Base-by-base conservation (phyloP, 2,329 filamentous ascomycete species). In the Pyrenochaeta sp. region DNA sequence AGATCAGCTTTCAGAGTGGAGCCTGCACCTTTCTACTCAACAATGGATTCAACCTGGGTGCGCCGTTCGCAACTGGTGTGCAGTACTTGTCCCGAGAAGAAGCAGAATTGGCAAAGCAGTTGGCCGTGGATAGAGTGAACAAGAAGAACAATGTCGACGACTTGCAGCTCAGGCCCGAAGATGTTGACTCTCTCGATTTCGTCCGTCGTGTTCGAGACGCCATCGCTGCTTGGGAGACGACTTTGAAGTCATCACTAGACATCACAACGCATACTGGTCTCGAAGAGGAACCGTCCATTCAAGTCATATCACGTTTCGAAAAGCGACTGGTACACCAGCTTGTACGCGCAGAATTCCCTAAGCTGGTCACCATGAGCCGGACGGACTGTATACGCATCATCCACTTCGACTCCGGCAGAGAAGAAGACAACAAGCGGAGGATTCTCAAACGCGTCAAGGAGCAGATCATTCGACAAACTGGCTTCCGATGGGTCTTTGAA, bases 241-340 rank as follows among this genome's bases (percentile, higher is more conserved):
- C 26, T 9, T 41, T 35, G 7, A 41, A 42, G 2, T 23, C 42
- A 2, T 50, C 20, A 6, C 47, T 72, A 6, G 55, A 66, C 8
- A 62, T 72, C 35, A 65, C 63, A 3, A 61, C 62, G 2, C 53
- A 59, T 14, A 68, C 65, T 8, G 67, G 66, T 3, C 42, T 60
- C 5, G 27, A 49, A 17, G 41, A 49, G 2, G 44, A 48, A 22
- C 56, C 64, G 3, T 8, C 19, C 2, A 24, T 48, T 2, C 48
- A 44, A 13, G 49, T 44, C 13, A 68, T 72, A 10, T 65, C 51
- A 11, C 58, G 77, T 1, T 87, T 81, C 55, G 84, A 89, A 61
- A 83, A 85, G 62, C 77, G 83, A 22, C 73, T 89, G 5, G 77
- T 88, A 1, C 82, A 88, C 59, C 84, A 88, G 55, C 72, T 87